A percentile compares a stretch with the other conserved stretches of the same genome.
Evolutionary conservation across 257 asterid species (phyloP).

Genomic region (Ophiorrhiza pumila): DNA sequence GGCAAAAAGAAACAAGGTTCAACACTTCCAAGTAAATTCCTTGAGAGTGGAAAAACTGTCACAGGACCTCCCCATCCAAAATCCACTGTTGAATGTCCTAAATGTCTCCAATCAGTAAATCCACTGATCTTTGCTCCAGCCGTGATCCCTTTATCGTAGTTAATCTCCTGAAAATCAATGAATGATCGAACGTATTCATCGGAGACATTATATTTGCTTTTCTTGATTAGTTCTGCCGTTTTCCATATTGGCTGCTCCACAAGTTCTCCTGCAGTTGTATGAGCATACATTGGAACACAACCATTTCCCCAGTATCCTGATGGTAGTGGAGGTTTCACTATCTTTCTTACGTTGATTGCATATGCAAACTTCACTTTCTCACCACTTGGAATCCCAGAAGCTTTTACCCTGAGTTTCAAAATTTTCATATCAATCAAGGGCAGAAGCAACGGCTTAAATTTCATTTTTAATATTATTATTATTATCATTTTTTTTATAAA

Average conservation of each 20-base stretch:
- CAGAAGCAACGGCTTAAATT: neutral
- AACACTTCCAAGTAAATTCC: constrained; percentile 57
- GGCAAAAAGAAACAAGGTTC: constrained; percentile 81
- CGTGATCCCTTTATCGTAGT: constrained; percentile 55
- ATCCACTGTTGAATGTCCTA: constrained; percentile 86
- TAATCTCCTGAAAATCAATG: constrained; percentile 68
- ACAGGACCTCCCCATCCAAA: constrained; percentile 88
- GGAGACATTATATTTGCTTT: constrained; percentile 55
- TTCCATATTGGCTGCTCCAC: constrained; percentile 54
- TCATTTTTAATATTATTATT: no score
- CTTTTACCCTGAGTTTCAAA: constrained; percentile 44
- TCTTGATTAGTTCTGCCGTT: constrained; percentile 55
- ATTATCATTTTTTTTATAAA: no score
- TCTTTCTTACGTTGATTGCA: constrained; percentile 56
- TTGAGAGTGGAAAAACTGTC: constrained; percentile 62
- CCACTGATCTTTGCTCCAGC: constrained; percentile 66
- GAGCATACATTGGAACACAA: constrained; percentile 77
- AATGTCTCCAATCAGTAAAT: constrained; percentile 89
- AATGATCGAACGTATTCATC: constrained; percentile 56
- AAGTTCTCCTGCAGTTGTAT: constrained; percentile 50
- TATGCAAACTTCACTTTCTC: constrained; percentile 71
- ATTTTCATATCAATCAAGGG: neutral
- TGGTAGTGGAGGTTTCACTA: constrained; percentile 56
- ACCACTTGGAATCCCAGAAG: constrained; percentile 24
- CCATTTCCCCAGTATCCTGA: constrained; percentile 87